These are phyloP conservation scores for Eremothecium gossypii DNA, from an alignment of 1,139 yeast genomes.

Conservation along the genomic window DNA sequence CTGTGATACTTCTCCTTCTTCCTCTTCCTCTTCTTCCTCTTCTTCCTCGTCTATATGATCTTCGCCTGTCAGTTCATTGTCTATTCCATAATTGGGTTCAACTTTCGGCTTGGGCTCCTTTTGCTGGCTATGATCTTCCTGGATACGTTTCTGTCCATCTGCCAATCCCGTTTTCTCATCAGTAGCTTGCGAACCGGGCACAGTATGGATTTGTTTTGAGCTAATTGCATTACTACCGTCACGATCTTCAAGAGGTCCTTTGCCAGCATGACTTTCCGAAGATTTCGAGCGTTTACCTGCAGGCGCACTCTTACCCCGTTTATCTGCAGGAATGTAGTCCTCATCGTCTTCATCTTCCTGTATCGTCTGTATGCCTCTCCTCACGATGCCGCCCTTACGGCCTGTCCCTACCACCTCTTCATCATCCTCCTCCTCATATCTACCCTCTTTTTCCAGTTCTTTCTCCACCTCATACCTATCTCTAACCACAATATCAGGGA, in stretches of 20 bases:
- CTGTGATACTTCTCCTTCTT: conserved; percentile 25
- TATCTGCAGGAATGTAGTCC: background rate
- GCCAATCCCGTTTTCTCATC: background rate
- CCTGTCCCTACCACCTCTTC: conserved; percentile 28
- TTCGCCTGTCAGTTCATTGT: conserved; percentile 3
- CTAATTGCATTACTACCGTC: no score
- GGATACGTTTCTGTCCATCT: conserved; percentile 2
- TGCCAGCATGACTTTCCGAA: background rate
- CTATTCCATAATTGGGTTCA: conserved; percentile 4
- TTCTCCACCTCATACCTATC: conserved; percentile 81
- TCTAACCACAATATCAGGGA: conserved; percentile 78
- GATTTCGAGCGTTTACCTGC: no score
- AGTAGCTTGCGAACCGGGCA: background rate
- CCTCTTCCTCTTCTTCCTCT: conserved; percentile 28
- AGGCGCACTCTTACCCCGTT: background rate
- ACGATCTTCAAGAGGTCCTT: background rate
- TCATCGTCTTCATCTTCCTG: conserved; percentile 7
- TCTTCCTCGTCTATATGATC: conserved; percentile 14
- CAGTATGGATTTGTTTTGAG: background rate
- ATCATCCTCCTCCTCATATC: conserved; percentile 18
- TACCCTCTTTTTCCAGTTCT: conserved; percentile 49
- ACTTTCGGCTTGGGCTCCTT: conserved; percentile 1
- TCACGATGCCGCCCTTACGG: conserved; percentile 27
- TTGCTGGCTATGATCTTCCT: conserved; percentile 1
- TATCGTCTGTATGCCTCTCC: conserved; percentile 26